Evolutionary conservation across 2,329 filamentous ascomycete species (phyloP), one percentile per base, ranked within the genome.

Genomic region (Calonectria pauciramosa): DNA sequence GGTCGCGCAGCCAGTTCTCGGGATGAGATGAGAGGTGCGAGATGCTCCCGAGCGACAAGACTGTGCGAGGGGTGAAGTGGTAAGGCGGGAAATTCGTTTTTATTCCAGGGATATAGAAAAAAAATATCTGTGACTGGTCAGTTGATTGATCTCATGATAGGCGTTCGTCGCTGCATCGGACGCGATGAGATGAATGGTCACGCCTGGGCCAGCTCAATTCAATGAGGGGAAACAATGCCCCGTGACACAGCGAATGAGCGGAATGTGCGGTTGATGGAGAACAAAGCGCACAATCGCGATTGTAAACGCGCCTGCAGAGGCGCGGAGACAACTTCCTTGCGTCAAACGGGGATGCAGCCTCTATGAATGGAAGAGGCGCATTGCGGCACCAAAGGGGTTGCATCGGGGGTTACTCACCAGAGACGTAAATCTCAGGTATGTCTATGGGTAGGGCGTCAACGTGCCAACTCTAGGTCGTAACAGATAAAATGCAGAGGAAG

Each of bases 381-480:
- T 51, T 7, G 49, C 47, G 18, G 23, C 44, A 64, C 38, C 28
- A 47, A 65, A 54, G 59, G 47, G 54, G 34, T 28, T 41, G 68
- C 26, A 20, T 52, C n/a, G 71, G 59, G 65, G 56, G 28, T 73
- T 32, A 80, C 77, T 77, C 66, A 79, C 79, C 73, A 73, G 76
- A 80, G 78, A 79, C 78, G 76, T 67, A 81, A 72, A 79, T 80
- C 74, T 80, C 77, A 72, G 75, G 75, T 75, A 78, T 79, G 76
- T 83, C 81, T 82, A 82, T 80, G 68, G 76, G 73, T 77, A 75
- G 74, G 76, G 74, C 79, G 77, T 80, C 68, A 78, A 78, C 77
- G 78, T 76, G 77, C 78, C 74, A 80, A 80, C 75, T 82, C 80
- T 82, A 82, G 72, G 74, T 80, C 79, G 79, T 78, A 68, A 78